Base-by-base conservation (phyloP, 352 stramenopile species). In the Globisporangium emineosum region DNA sequence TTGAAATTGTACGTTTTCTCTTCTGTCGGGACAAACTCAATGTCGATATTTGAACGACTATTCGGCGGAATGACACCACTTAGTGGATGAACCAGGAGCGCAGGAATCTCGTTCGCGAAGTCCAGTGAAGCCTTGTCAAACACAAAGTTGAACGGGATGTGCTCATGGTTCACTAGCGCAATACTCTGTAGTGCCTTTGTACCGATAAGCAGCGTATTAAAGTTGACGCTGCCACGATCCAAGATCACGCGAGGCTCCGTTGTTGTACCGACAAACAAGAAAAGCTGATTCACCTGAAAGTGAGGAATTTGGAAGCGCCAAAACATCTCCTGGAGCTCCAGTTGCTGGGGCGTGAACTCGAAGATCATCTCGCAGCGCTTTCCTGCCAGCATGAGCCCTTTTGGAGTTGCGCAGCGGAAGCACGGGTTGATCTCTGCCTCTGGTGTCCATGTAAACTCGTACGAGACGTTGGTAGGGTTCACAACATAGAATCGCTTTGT, bases 291-390 rank as follows among this genome's bases (percentile, higher is more conserved):
- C 9, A 98, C 84, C 62, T 91, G 76, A 35, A 97, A 94, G 30
- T 93, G 81, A 7, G 90, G 81, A 15, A 98, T 90, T 40, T 78
- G 75, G 55, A 98, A 98, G 30, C 88, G 78, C 77, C 84, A 98
- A 57, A 98, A 98, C 67, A 90, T 90, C 73, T 98, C 93, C 51
- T 96, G 79, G 19, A 96, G 76, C 52, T 89, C 86, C 5, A 94
- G 69, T 49, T 97, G 88, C 63, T 97, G 87, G 0, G 95, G 94
- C 30, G 90, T 96, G 70, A 97, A 98, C 62, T 98, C 94, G 66
- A 98, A 98, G n/a, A 97, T 88, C 87, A 98, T 97, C 62, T 98
- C 95, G 62, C 88, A 96, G 15, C 92, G 81, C 69, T 98, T 97
- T 0, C 95, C 95, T 8, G 90, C 77, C 1, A 98, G 78, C 76